Percentiles rank a stretch among this genome's conserved stretches.
phyloP scores from a whole-genome alignment of 345 rosid species.

The Gynandropsis gynandra region DNA sequence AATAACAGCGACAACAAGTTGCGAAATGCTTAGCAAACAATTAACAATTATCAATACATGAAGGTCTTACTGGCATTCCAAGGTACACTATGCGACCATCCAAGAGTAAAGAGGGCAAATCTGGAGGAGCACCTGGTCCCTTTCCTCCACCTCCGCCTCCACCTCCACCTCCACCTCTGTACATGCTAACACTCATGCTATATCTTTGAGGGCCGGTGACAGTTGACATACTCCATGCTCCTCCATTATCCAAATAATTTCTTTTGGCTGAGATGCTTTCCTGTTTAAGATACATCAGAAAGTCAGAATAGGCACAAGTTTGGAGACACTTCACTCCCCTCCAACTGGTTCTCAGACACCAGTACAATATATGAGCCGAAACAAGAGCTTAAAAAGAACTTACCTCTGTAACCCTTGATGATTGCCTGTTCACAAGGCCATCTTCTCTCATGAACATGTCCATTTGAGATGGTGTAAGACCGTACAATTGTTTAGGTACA shows the following conservation, averaged over 20 bases:
- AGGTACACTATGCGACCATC: conserved; percentile 79
- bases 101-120: conserved; percentile 84
- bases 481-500: conserved; percentile 69
- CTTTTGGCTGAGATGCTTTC: conserved; percentile 69
- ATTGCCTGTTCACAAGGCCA: conserved; percentile 52
- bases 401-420: conserved; percentile 75
- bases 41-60: neutral
- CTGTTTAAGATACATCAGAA: conserved; percentile 28
- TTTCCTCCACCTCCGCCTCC: conserved; percentile 35
- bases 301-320: neutral
- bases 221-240: conserved; percentile 53
- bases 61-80: conserved; percentile 79
- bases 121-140: conserved; percentile 68
- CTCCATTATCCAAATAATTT: conserved; percentile 55
- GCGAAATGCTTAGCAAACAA: too few species aligned
- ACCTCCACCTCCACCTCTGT: conserved; percentile 62
- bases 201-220: conserved; percentile 40
- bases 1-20: neutral
- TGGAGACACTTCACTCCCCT: neutral
- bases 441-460: conserved; percentile 90
- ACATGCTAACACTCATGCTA: conserved; percentile 72
- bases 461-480: conserved; percentile 76
- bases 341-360: neutral
- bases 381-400: conserved; percentile 9
- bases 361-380: neutral